These are phyloP conservation scores for Waltergamsia citrina DNA, from an alignment of 2,329 filamentous ascomycete genomes.

Conservation along the genomic window DNA sequence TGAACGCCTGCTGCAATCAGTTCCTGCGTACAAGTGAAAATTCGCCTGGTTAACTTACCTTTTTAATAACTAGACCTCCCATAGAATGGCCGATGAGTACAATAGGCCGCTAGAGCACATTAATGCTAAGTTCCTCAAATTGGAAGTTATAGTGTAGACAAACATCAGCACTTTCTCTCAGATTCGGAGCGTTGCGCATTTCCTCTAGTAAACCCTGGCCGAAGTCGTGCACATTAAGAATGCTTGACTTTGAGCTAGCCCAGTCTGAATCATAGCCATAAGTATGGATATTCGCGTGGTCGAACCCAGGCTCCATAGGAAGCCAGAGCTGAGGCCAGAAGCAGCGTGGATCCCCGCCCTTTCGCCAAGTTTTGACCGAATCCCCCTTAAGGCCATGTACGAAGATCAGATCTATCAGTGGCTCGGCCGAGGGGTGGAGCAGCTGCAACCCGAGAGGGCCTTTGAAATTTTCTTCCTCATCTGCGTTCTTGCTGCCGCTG, in stretches of 20 bases:
- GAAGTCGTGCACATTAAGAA: slow-evolving; percentile 19
- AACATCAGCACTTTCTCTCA: slow-evolving; percentile 5
- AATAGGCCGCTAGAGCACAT: slow-evolving; percentile 11
- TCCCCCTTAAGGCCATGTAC: slow-evolving; percentile 30
- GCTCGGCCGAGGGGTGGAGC: slow-evolving; percentile 15
- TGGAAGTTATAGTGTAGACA: too few relatives aligned
- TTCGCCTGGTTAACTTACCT: slow-evolving; percentile 9
- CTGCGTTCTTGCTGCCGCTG: too few relatives aligned
- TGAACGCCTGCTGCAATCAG: slow-evolving; percentile 9
- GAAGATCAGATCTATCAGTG: slow-evolving; percentile 27
- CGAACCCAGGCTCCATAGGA: slow-evolving; percentile 17
- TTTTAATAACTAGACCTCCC: slow-evolving; percentile 22
- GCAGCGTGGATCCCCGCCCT: slow-evolving; percentile 13
- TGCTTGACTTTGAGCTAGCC: slow-evolving; percentile 8
- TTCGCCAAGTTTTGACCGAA: slow-evolving; percentile 30
- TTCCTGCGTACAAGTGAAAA: neutral
- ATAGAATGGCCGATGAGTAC: slow-evolving; percentile 18
- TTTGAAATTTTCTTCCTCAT: slow-evolving; percentile 2
- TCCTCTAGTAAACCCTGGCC: slow-evolving; percentile 15
- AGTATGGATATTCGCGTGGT: slow-evolving; percentile 15
- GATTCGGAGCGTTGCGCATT: slow-evolving; percentile 13
- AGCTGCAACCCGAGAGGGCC: slow-evolving; percentile 15
- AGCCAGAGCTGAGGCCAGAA: slow-evolving; percentile 32
- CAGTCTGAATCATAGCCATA: slow-evolving; percentile 22
- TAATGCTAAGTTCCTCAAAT: neutral